These are phyloP conservation scores for Parasitella parasitica DNA, from an alignment of 371 early-diverging fungal species.

Conservation along the genomic window DNA sequence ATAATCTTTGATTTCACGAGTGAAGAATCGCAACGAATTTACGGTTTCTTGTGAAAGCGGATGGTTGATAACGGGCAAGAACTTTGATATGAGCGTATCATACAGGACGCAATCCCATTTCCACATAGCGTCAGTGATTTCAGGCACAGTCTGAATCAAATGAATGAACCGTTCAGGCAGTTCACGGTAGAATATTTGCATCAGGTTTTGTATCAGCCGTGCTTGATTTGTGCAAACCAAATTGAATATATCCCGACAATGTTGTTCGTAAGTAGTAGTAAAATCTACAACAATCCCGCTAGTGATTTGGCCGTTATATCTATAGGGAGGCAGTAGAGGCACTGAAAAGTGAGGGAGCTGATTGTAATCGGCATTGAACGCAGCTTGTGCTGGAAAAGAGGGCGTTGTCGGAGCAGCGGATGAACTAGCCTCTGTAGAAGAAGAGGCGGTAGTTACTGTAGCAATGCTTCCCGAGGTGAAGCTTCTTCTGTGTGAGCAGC, in stretches of 20 bases:
- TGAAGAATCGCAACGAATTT: constrained; percentile 38
- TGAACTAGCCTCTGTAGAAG: not conserved
- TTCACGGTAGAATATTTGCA: constrained; percentile 26
- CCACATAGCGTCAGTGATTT: constrained; percentile 49
- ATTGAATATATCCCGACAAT: constrained; percentile 19
- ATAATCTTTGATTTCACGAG: constrained; percentile 39
- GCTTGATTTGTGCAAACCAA: constrained; percentile 7
- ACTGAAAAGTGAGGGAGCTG: not conserved
- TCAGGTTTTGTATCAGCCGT: not conserved
- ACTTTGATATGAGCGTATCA: constrained; percentile 45
- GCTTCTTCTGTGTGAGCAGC: not conserved
- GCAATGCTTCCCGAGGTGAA: not conserved
- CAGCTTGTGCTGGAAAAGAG: not conserved
- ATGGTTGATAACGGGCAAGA: constrained; percentile 40
- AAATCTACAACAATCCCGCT: not conserved
- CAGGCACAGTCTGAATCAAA: constrained; percentile 25
- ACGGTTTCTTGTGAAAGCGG: constrained; percentile 32
- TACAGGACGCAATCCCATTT: constrained; percentile 56
- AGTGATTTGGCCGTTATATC: constrained; percentile 2
- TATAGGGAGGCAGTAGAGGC: not conserved
- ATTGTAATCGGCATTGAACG: not conserved
- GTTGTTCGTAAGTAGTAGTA: constrained; percentile 17
- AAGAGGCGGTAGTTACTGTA: not conserved
- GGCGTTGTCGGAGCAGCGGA: not conserved
- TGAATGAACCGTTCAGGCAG: constrained; percentile 18